phyloP scores from a whole-genome alignment of 129 eudicot species.

The Kitagawia praeruptora region DNA sequence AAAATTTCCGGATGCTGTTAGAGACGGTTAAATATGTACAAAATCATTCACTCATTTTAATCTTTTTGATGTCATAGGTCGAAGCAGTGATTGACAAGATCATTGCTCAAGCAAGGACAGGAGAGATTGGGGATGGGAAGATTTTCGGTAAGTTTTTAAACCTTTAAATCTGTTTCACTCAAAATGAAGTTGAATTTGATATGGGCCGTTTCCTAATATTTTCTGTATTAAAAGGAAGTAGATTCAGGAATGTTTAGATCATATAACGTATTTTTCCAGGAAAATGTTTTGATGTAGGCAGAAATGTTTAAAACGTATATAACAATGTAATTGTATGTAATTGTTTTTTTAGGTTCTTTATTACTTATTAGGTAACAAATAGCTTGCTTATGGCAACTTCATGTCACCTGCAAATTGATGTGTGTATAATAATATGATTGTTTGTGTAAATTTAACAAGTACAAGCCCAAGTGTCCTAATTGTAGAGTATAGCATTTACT shows the following conservation, averaged over 20 bases:
- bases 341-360: neutral
- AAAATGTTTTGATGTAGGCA: neutral
- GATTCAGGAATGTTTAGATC: neutral
- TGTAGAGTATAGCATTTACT: neutral
- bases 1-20: neutral
- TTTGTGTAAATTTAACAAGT: neutral
- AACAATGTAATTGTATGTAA: too few species aligned
- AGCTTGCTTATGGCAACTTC: neutral
- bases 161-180: neutral
- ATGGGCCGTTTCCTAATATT: neutral
- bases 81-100: constrained; percentile 49
- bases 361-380: neutral
- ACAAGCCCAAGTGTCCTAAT: neutral
- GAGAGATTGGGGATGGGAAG: constrained; percentile 69
- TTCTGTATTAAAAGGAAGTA: neutral
- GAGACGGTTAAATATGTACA: neutral
- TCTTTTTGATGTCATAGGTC: constrained; percentile 28
- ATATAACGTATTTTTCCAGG: neutral
- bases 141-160: constrained; percentile 41
- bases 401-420: neutral
- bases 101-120: constrained; percentile 53
- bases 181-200: neutral
- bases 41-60: neutral
- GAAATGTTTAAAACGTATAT: neutral
- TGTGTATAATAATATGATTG: neutral